A percentile compares a stretch with the other conserved stretches of the same genome.
These are phyloP conservation scores for Solidago caesia DNA, from an alignment of 129 eudicot species.

Conservation along the genomic window DNA sequence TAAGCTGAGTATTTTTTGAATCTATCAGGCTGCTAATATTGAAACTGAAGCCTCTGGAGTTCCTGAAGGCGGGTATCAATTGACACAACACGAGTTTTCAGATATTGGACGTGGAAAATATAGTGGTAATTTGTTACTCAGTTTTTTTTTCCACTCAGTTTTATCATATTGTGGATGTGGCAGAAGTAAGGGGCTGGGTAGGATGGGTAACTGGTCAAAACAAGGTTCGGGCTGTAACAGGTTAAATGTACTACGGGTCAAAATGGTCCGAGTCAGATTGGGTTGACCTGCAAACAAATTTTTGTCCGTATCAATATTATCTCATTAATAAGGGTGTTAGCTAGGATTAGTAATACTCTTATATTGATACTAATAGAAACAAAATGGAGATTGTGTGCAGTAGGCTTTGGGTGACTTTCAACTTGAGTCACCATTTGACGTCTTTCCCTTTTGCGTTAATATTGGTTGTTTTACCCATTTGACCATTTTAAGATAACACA, in stretches of 20 bases:
- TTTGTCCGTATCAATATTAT: too few species aligned
- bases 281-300: too few species aligned
- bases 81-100: slow-evolving; percentile 49
- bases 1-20: slow-evolving; percentile 13
- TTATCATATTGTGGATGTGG: background rate
- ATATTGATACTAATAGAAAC: background rate
- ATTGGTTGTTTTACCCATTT: background rate
- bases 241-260: background rate
- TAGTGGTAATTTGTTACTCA: slow-evolving; percentile 37
- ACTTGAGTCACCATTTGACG: too few species aligned
- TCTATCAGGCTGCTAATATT: slow-evolving; percentile 62
- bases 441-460: background rate
- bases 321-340: too few species aligned
- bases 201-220: background rate
- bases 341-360: background rate
- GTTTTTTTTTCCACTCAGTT: background rate
- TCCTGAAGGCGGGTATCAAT: slow-evolving; percentile 61
- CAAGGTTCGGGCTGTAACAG: too few species aligned
- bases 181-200: background rate
- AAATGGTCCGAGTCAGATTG: background rate
- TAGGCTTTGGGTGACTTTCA: background rate
- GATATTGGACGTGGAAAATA: slow-evolving; percentile 58
- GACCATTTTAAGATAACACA: background rate
- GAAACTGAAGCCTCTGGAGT: slow-evolving; percentile 74
- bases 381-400: too few species aligned